Evolutionary conservation across 768 basidiomycete species (phyloP).

Genomic region (Obba rivulosa): DNA sequence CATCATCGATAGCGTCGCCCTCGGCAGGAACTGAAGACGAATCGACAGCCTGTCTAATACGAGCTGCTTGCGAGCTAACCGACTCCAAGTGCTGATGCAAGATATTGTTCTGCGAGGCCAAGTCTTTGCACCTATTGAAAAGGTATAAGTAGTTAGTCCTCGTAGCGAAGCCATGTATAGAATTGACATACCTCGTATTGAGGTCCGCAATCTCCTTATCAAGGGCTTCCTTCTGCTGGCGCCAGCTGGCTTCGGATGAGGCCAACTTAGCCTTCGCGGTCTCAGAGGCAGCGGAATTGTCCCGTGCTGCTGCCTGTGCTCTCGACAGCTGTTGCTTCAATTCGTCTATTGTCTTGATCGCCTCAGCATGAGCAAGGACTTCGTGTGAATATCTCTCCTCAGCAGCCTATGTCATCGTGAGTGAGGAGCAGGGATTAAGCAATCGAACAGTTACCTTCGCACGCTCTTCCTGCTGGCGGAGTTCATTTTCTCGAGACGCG

Average conservation of each 20-base stretch:
- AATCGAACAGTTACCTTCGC: conserved; percentile 66
- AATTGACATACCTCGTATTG: conserved; percentile 50
- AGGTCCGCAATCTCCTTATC: conserved; percentile 76
- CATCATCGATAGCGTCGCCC: conserved; percentile 41
- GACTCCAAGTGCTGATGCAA: conserved; percentile 83
- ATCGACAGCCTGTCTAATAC: conserved; percentile 69
- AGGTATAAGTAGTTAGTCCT: not conserved
- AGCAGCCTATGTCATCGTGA: conserved; percentile 34
- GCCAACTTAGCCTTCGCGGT: conserved; percentile 70
- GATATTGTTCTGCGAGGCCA: conserved; percentile 68
- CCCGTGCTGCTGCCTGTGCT: conserved; percentile 48
- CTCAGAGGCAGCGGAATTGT: conserved; percentile 57
- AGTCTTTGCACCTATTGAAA: conserved; percentile 56
- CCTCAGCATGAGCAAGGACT: conserved; percentile 80
- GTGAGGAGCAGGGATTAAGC: conserved; percentile 3
- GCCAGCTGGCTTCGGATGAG: conserved; percentile 76
- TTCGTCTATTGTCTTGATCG: conserved; percentile 64
- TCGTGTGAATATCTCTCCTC: conserved; percentile 80
- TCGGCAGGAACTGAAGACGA: conserved; percentile 41
- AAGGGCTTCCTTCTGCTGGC: conserved; percentile 67
- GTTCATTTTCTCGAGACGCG: conserved; percentile 54
- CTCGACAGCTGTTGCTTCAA: conserved; percentile 58
- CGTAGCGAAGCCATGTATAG: not conserved
- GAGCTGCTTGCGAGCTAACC: conserved; percentile 74
- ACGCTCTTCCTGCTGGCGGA: conserved; percentile 64